Evolutionary conservation across 2,329 filamentous ascomycete species (phyloP).

Genomic region (Dactylellina sp.): DNA sequence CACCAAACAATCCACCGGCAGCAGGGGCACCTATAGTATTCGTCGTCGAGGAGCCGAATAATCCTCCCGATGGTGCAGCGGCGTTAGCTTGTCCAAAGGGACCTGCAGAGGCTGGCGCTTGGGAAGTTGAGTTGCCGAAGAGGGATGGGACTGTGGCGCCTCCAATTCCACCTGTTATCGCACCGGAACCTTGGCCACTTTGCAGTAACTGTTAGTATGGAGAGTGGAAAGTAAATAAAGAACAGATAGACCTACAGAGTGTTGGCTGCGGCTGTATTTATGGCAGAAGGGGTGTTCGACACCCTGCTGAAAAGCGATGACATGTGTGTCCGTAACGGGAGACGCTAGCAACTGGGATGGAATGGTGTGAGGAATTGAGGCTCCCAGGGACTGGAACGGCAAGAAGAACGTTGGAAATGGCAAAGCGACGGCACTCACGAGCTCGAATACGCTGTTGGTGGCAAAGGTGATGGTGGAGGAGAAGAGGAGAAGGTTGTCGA

Average conservation of each 20-base stretch:
- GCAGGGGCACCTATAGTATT: conserved; percentile 33
- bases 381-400: background rate
- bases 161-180: conserved; percentile 52
- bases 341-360: background rate
- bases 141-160: conserved; percentile 40
- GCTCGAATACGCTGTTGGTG: background rate
- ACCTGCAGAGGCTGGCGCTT: conserved; percentile 52
- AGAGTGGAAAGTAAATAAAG: conserved; percentile 8
- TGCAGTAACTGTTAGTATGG: conserved; percentile 1
- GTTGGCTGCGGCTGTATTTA: conserved; percentile 58
- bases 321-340: background rate
- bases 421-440: background rate
- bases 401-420: background rate
- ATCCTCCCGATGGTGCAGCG: conserved; percentile 52
- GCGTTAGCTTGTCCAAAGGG: conserved; percentile 56
- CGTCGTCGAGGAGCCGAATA: conserved; percentile 57
- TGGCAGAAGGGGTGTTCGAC: conserved; percentile 54
- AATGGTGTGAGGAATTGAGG: background rate
- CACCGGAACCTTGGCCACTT: conserved; percentile 42
- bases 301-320: conserved; percentile 57
- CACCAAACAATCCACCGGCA: conserved; percentile 40
- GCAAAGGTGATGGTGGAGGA: conserved; percentile 5
- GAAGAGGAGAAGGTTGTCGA: conserved; percentile 1
- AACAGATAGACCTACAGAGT: conserved; percentile 38
- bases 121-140: conserved; percentile 42